These are phyloP conservation scores for Ascochyta viciae-villosae DNA, from an alignment of 2,329 filamentous ascomycete species.

Conservation along the genomic window DNA sequence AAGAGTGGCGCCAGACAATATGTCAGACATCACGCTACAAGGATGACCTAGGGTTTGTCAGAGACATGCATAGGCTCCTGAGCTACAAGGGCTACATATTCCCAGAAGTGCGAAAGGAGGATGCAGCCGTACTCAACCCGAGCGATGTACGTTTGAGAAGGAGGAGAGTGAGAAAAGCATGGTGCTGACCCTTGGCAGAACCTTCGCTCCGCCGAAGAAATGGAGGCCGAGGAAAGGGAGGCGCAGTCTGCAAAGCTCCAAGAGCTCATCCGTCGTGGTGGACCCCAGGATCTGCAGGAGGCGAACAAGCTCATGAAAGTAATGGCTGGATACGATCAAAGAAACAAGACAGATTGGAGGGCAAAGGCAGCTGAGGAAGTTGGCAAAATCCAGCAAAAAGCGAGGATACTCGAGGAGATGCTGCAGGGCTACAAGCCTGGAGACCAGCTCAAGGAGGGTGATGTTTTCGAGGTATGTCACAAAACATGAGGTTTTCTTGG, in stretches of 20 bases:
- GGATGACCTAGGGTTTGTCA: conserved; percentile 93
- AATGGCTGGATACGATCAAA: conserved; percentile 96
- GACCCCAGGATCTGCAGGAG: conserved; percentile 92
- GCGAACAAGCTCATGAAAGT: conserved; percentile 98
- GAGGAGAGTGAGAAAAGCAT: neutral
- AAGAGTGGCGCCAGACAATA: conserved; percentile 98
- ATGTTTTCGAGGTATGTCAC: conserved; percentile 67
- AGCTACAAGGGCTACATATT: conserved; percentile 98
- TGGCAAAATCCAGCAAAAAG: conserved; percentile 93
- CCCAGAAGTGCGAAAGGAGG: conserved; percentile 87
- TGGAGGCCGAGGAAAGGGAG: conserved; percentile 95
- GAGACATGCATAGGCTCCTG: conserved; percentile 95
- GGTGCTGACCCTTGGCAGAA: conserved; percentile 64
- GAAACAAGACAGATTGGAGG: conserved; percentile 95
- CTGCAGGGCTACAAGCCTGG: conserved; percentile 82
- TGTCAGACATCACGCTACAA: conserved; percentile 98
- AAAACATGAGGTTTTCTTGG: neutral
- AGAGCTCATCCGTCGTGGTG: conserved; percentile 90
- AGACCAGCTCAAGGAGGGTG: conserved; percentile 75
- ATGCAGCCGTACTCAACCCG: conserved; percentile 94
- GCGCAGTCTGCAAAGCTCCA: conserved; percentile 98
- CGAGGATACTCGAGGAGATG: conserved; percentile 88
- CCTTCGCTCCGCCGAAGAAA: conserved; percentile 94
- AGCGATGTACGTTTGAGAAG: conserved; percentile 77
- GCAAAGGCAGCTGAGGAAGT: conserved; percentile 98